These are phyloP conservation scores for Mitragyna speciosa DNA, from an alignment of 257 asterid species.

Conservation along the genomic window DNA sequence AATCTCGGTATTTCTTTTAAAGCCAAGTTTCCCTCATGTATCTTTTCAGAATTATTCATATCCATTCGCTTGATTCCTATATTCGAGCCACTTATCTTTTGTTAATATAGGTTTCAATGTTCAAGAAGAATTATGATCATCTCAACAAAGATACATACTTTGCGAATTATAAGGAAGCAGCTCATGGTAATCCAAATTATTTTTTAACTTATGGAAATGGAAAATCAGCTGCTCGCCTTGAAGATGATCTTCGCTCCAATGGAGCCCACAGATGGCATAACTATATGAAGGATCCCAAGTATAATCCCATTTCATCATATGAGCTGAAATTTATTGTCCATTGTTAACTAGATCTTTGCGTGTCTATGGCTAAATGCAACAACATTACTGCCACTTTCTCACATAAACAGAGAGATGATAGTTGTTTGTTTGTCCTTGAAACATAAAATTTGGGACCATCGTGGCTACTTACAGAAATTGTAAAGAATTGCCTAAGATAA, in stretches of 20 bases:
- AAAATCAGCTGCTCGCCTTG: slow-evolving; percentile 74
- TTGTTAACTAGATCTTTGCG: slow-evolving; percentile 1
- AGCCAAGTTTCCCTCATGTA: neutral
- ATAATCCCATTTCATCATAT: slow-evolving; percentile 22
- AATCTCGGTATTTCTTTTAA: neutral
- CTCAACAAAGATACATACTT: slow-evolving; percentile 52
- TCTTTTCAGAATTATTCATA: neutral
- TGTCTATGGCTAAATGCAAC: neutral
- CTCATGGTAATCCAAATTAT: slow-evolving; percentile 72
- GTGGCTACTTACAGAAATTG: neutral
- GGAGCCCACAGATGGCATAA: slow-evolving; percentile 90
- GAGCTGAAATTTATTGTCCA: slow-evolving; percentile 1
- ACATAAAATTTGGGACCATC: neutral
- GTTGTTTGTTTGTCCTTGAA: neutral
- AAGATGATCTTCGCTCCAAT: slow-evolving; percentile 79
- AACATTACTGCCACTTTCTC: too few relatives aligned
- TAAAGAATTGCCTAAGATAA: too few relatives aligned
- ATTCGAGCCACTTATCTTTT: neutral
- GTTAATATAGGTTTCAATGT: slow-evolving; percentile 65
- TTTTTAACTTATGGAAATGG: slow-evolving; percentile 82
- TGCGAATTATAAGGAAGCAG: slow-evolving; percentile 56
- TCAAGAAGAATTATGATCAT: slow-evolving; percentile 80
- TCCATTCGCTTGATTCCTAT: neutral
- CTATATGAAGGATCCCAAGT: slow-evolving; percentile 74
- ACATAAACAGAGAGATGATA: neutral